phyloP scores from a whole-genome alignment of 2,329 filamentous ascomycete genomes.

The Colletotrichum camelliae region DNA sequence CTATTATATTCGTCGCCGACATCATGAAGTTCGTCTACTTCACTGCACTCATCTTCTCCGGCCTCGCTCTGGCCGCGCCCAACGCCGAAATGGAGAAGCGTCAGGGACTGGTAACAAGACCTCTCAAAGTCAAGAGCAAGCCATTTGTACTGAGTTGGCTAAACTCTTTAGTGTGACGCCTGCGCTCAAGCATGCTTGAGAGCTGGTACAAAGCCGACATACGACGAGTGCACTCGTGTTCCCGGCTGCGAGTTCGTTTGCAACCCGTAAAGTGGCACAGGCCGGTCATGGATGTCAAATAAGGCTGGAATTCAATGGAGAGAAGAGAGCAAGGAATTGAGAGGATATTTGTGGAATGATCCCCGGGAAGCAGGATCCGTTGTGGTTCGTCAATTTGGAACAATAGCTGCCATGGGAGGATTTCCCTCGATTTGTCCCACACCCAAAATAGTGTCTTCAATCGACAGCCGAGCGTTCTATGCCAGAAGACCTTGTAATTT shows the following conservation, averaged over 20 bases:
- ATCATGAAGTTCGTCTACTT: neutral
- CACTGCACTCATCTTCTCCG: neutral
- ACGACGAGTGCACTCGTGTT: neutral
- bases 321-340: neutral
- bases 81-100: neutral
- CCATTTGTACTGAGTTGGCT: neutral
- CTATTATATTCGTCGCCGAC: neutral
- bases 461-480: accelerated
- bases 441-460: neutral
- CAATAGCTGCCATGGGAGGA: neutral
- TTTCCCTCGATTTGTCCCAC: neutral
- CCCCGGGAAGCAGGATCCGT: neutral
- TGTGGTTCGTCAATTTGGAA: neutral
- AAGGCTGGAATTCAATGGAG: neutral
- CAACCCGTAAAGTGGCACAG: neutral
- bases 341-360: neutral
- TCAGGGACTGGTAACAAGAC: neutral
- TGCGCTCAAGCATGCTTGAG: neutral
- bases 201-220: neutral
- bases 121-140: neutral
- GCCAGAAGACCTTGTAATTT: neutral
- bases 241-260: neutral
- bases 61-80: neutral
- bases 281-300: neutral
- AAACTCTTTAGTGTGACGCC: neutral